Conservation (phyloP, 2,329 filamentous ascomycete species). For the Pestalotiopsis sp. region DNA sequence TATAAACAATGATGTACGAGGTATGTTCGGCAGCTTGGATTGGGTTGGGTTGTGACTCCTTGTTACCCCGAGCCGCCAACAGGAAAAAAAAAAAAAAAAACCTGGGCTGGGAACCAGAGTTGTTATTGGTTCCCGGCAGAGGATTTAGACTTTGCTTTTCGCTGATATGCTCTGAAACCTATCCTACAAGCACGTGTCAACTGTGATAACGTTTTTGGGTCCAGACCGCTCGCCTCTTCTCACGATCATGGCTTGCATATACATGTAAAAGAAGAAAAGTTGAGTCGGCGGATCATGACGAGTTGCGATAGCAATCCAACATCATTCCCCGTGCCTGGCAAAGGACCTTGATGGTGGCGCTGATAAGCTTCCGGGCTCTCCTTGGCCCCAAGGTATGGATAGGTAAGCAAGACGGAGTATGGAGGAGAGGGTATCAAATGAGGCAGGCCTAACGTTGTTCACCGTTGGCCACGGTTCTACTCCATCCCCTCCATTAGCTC, state of each 20-base stretch:
- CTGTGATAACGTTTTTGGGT: not conserved
- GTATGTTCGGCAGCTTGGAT: too few species aligned
- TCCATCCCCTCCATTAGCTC: slow-evolving; percentile 95
- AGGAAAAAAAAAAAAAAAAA: too few species aligned
- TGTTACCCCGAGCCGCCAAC: not conserved
- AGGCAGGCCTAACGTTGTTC: too few species aligned
- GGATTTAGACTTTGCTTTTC: not conserved
- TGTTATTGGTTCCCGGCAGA: not conserved
- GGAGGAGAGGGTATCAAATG: too few species aligned
- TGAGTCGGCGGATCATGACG: not conserved
- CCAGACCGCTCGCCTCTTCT: not conserved
- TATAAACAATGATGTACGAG: too few species aligned
- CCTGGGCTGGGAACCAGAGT: not conserved
- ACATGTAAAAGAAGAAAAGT: not conserved
- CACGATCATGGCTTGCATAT: not conserved
- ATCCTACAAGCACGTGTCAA: not conserved
- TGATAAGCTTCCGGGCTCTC: not conserved
- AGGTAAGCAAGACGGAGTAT: too few species aligned
- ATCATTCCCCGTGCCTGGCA: not conserved
- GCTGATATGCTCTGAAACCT: not conserved
- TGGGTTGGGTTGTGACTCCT: not conserved
- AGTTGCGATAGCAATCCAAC: not conserved
- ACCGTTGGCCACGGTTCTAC: slow-evolving; percentile 33
- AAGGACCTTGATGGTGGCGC: slow-evolving; percentile 2
- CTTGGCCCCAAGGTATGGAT: too few species aligned